Base-by-base conservation (phyloP, 179 eudicot species). In the Carnegiea gigantea region DNA sequence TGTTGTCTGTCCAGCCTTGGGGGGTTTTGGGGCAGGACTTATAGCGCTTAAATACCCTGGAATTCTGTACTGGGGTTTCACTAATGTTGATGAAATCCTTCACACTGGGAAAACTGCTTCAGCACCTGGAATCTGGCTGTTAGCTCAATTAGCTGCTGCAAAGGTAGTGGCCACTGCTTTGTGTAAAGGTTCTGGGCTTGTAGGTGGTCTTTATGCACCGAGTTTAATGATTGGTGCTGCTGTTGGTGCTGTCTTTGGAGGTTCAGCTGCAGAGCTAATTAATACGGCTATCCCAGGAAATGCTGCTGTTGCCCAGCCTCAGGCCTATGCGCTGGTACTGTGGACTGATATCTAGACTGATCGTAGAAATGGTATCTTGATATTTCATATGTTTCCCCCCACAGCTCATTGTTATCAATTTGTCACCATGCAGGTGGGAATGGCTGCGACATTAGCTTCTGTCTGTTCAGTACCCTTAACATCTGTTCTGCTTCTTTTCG, bases 191-290 rank as follows among this genome's bases (percentile, higher is more conserved):
- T 96, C 99, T 81, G 99, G 99, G 76, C 97, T 96, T 86, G 98
- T 92, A 49, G 98, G 99, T 83, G 99, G 99, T 75, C 86, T 96
- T 43, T 96, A 94, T 92, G 98, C 98, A 38, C 99, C 99, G 60
- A 96, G 98, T 85, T 91, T 96, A 82, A 96, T 96, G 99, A 96
- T 96, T 84, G 99, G 99, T 86, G 98, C 99, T 86, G 98, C 99
- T 81, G 97, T 96, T 68, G 99, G 98, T 85, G 99, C 98, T 81
- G 99, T 96, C 71, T 96, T 96, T 87, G 99, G 99, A 59, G 99
- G 99, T 79, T 83, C 85, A 76, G 98, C 99, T 54, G 97, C 92
- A 49, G 90, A 93, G 84, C 60, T 94, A 71, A 93, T 96, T 48
- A 96, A 96, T 82, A 88, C 89, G 18, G 93, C 98, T 75, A 87